Evolutionary conservation across 2,329 filamentous ascomycete species (phyloP).

Genomic region (Colletotrichum lini): DNA sequence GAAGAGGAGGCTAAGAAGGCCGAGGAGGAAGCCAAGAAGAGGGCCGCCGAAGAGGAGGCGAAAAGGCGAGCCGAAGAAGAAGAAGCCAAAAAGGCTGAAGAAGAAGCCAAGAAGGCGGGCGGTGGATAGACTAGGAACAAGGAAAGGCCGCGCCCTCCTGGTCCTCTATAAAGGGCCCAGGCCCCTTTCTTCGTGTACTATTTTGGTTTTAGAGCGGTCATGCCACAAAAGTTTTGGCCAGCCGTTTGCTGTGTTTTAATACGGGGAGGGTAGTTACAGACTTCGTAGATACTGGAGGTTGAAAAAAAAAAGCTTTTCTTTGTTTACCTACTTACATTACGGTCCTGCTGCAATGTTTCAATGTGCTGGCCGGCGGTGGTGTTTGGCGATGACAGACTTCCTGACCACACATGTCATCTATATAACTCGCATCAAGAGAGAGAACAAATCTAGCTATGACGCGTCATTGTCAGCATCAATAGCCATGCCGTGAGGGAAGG

Average conservation of each 20-base stretch:
- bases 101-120: constrained; percentile 36
- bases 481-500: no score
- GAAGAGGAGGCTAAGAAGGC: constrained; percentile 34
- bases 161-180: constrained; percentile 7
- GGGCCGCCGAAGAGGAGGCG: constrained; percentile 29
- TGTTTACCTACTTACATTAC: neutral
- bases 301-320: neutral
- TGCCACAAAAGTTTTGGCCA: neutral
- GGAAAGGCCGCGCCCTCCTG: neutral
- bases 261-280: constrained; percentile 6
- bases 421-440: no score
- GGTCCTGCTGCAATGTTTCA: neutral
- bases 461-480: no score
- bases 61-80: constrained; percentile 23
- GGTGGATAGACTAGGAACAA: constrained; percentile 20
- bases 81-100: constrained; percentile 19
- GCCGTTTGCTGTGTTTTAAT: constrained; percentile 14
- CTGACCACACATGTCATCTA: no score
- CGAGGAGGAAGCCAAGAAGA: constrained; percentile 17
- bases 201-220: constrained; percentile 4
- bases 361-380: neutral
- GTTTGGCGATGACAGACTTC: no score
- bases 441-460: no score
- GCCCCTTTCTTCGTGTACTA: constrained; percentile 10
- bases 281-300: constrained; percentile 7